phyloP scores from a whole-genome alignment of 2,329 filamentous ascomycete genomes.

The Fusarium scirpi region DNA sequence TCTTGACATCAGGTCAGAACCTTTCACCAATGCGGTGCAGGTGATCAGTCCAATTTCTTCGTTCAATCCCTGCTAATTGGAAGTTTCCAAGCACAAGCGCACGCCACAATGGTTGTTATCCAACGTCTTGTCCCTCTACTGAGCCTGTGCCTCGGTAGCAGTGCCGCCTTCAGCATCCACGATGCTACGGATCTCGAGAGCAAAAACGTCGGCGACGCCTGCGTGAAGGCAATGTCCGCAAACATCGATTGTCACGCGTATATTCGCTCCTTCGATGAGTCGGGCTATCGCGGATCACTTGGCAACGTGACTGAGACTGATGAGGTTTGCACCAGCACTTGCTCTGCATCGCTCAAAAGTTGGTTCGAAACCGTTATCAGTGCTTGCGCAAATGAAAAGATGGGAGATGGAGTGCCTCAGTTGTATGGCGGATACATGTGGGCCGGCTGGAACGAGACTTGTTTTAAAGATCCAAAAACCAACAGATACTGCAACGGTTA shows the following conservation, averaged over 20 bases:
- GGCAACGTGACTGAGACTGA: conserved; percentile 17
- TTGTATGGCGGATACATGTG: conserved; percentile 11
- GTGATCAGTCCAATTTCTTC: too few species aligned
- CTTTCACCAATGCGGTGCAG: too few species aligned
- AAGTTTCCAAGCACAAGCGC: too few species aligned
- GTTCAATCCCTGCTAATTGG: too few species aligned
- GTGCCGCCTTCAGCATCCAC: too few species aligned
- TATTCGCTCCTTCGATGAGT: too few species aligned
- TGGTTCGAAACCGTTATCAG: conserved; percentile 20
- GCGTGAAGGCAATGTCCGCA: conserved; percentile 11
- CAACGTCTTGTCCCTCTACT: not conserved
- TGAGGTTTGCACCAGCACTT: conserved; percentile 7
- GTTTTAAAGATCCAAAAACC: conserved; percentile 28
- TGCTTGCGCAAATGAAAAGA: conserved; percentile 1
- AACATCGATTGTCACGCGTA: not conserved
- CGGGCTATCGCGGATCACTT: too few species aligned
- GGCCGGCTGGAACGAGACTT: conserved; percentile 39
- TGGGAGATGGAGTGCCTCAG: conserved; percentile 1
- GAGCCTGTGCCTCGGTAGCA: not conserved
- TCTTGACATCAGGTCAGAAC: too few species aligned
- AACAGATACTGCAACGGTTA: conserved; percentile 36
- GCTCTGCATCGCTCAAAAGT: conserved; percentile 12
- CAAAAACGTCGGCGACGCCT: not conserved
- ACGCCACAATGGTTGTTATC: too few species aligned
- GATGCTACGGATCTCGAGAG: not conserved